Conservation (phyloP, 2,329 filamentous ascomycete genomes). For the Pestalotiopsis sp. region DNA sequence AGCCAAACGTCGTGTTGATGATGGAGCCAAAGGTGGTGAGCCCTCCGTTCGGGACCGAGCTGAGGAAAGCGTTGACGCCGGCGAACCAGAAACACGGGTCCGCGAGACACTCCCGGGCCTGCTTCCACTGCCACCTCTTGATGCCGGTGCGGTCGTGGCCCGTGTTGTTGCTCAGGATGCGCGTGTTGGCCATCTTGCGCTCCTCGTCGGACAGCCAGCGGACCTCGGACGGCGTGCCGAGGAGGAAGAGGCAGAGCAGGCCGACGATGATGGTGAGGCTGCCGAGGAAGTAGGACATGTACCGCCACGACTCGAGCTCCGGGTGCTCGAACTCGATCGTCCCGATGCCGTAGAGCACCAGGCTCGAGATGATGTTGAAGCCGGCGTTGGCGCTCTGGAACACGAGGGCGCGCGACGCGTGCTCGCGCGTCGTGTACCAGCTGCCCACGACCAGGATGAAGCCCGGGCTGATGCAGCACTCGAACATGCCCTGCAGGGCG, state of each 20-base stretch:
- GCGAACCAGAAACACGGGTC: constrained; percentile 41
- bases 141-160: constrained; percentile 38
- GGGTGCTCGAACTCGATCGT: constrained; percentile 28
- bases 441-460: constrained; percentile 39
- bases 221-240: constrained; percentile 41
- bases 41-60: constrained; percentile 38
- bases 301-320: constrained; percentile 38
- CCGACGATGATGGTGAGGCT: constrained; percentile 35
- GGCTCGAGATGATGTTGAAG: constrained; percentile 36
- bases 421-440: constrained; percentile 41
- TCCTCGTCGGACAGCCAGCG: constrained; percentile 37
- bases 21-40: constrained; percentile 37
- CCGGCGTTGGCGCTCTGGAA: constrained; percentile 41
- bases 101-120: constrained; percentile 35
- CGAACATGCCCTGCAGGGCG: constrained; percentile 39
- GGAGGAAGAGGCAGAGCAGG: constrained; percentile 33
- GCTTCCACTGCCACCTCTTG: constrained; percentile 40
- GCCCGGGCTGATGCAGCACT: constrained; percentile 40
- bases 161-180: constrained; percentile 38
- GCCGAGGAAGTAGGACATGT: constrained; percentile 41
- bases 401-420: constrained; percentile 36
- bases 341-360: constrained; percentile 40
- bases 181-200: constrained; percentile 38
- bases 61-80: constrained; percentile 38
- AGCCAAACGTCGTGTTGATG: constrained; percentile 37